Percentiles rank a stretch among this genome's conserved stretches.
phyloP scores from a whole-genome alignment of 805 yeast species.

The Ascoidea rubescens region DNA sequence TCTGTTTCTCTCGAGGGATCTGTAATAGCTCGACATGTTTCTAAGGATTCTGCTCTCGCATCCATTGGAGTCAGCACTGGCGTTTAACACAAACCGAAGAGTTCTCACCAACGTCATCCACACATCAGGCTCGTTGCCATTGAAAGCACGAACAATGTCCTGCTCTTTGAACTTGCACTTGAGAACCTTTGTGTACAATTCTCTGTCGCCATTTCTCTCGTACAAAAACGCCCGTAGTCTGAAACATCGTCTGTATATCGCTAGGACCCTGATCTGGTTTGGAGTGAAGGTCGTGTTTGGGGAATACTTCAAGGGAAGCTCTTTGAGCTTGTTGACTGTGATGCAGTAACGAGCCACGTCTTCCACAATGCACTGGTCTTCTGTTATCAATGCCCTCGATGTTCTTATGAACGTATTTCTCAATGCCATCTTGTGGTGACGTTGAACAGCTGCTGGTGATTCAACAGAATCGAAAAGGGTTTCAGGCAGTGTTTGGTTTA shows the following conservation, averaged over 20 bases:
- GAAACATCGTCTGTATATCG: background rate
- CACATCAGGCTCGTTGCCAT: background rate
- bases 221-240: background rate
- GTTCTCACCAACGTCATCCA: background rate
- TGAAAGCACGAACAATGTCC: no score
- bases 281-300: background rate
- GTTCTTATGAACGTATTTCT: background rate
- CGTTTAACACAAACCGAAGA: background rate
- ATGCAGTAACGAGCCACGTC: background rate
- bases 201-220: background rate
- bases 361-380: no score
- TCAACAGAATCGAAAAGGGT: no score
- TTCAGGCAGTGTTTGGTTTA: no score
- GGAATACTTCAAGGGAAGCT: background rate
- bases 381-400: background rate
- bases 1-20: no score
- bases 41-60: background rate
- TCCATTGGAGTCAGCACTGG: background rate
- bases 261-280: background rate
- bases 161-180: background rate
- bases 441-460: no score
- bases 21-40: background rate
- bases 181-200: no score
- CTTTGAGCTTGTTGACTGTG: background rate
- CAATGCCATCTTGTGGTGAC: no score